Percentiles rank a stretch among this genome's conserved stretches.
phyloP scores from a whole-genome alignment of 2,329 filamentous ascomycete genomes.

The Venturia aucupariae region DNA sequence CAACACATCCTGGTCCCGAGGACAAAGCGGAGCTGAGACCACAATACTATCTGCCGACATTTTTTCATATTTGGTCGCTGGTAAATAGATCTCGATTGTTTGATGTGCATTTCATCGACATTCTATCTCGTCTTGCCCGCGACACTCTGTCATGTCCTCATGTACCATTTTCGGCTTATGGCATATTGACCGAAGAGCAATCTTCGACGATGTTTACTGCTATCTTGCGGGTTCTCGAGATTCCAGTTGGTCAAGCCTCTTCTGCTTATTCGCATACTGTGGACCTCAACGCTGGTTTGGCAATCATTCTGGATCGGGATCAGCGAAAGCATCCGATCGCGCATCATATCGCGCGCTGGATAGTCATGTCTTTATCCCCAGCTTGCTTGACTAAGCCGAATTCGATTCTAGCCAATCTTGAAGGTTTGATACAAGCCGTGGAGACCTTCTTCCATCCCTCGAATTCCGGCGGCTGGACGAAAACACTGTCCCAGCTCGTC shows the following conservation, averaged over 20 bases:
- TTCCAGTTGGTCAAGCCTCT: constrained; percentile 90
- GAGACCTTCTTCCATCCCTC: constrained; percentile 99
- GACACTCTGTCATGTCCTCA: constrained; percentile 70
- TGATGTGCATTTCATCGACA: constrained; percentile 80
- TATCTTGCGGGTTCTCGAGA: constrained; percentile 79
- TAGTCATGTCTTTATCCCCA: constrained; percentile 87
- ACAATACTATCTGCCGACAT: constrained; percentile 79
- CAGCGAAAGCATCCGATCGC: constrained; percentile 85
- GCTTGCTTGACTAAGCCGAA: constrained; percentile 65
- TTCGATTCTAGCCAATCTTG: constrained; percentile 75
- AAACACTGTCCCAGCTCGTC: constrained; percentile 77
- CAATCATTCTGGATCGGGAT: constrained; percentile 82
- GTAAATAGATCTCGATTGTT: constrained; percentile 81
- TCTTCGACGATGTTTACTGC: constrained; percentile 89
- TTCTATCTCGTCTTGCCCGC: constrained; percentile 76
- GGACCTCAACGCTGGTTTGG: constrained; percentile 74
- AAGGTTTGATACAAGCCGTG: constrained; percentile 86
- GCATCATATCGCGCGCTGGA: constrained; percentile 87
- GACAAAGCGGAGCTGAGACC: constrained; percentile 70
- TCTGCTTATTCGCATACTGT: constrained; percentile 77
- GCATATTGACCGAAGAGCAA: constrained; percentile 87
- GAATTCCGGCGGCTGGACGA: constrained; percentile 88
- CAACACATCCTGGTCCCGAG: constrained; percentile 67
- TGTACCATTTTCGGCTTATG: constrained; percentile 73
- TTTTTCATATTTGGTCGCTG: constrained; percentile 94